phyloP scores from a whole-genome alignment of 2,329 filamentous ascomycete genomes.

The Aureobasidium sp. region DNA sequence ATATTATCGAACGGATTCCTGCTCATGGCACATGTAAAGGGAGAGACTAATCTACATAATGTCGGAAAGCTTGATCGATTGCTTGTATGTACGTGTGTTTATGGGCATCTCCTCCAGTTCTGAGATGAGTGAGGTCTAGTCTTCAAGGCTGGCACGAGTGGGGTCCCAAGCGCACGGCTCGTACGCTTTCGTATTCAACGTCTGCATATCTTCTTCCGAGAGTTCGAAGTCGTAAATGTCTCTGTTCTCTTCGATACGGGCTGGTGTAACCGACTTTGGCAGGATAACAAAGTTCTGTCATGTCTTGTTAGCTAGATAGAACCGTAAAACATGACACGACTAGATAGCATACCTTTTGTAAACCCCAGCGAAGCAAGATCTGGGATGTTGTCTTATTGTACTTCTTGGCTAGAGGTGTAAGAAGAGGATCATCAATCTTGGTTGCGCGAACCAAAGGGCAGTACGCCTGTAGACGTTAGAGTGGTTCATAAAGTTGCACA shows the following conservation, averaged over 20 bases:
- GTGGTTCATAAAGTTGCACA: too few relatives aligned
- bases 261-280: constrained; percentile 55
- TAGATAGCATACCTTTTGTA: constrained; percentile 43
- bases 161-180: constrained; percentile 55
- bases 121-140: constrained; percentile 22
- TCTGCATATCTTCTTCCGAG: constrained; percentile 51
- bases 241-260: constrained; percentile 54
- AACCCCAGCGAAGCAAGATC: constrained; percentile 54
- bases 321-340: not conserved
- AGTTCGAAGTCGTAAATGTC: constrained; percentile 55
- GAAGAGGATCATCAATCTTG: constrained; percentile 46
- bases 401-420: constrained; percentile 48
- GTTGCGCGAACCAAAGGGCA: constrained; percentile 38
- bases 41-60: too few relatives aligned
- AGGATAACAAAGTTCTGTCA: constrained; percentile 52
- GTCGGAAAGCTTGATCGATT: too few relatives aligned
- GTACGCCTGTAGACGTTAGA: constrained; percentile 31
- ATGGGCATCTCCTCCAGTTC: too few relatives aligned
- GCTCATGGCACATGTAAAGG: too few relatives aligned
- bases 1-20: too few relatives aligned
- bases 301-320: not conserved
- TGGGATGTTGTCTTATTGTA: constrained; percentile 52
- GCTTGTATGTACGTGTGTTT: too few relatives aligned
- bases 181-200: constrained; percentile 48
- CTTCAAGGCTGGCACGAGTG: constrained; percentile 27